Conservation (phyloP, 2,329 filamentous ascomycete genomes). For the Claviceps purpurea region DNA sequence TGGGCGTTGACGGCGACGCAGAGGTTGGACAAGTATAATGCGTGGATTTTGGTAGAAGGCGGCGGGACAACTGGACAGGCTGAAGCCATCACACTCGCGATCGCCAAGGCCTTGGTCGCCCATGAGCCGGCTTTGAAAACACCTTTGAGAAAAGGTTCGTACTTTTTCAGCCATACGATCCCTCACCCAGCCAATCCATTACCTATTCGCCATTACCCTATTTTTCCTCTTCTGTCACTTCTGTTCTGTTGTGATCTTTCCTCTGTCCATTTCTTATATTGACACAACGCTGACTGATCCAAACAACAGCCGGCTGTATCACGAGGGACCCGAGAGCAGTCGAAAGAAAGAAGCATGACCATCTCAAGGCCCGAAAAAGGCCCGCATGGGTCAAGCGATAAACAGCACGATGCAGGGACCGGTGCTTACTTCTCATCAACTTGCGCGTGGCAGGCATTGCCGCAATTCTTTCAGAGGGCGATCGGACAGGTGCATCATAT, state of each 20-base stretch:
- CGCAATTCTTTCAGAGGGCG: neutral
- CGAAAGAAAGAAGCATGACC: conserved; percentile 96
- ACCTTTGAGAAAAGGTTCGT: conserved; percentile 73
- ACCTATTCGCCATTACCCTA: neutral
- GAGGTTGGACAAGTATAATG: conserved; percentile 89
- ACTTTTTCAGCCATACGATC: conserved; percentile 1
- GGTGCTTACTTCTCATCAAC: neutral
- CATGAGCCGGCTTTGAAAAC: conserved; percentile 91
- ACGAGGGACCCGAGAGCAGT: conserved; percentile 84
- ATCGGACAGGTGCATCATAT: neutral
- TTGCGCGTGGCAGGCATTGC: neutral
- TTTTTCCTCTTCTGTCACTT: neutral
- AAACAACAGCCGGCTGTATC: conserved; percentile 64
- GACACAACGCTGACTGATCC: too few species aligned
- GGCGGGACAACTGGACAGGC: conserved; percentile 92
- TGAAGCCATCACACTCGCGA: conserved; percentile 80
- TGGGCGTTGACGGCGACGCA: conserved; percentile 80
- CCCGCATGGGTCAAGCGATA: conserved; percentile 91
- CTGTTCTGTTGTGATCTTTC: neutral
- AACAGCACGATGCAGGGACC: neutral
- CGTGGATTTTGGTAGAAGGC: conserved; percentile 73
- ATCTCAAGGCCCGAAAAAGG: conserved; percentile 94
- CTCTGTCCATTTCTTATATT: too few species aligned
- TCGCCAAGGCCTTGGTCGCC: conserved; percentile 74
- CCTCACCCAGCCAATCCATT: neutral